Conservation (phyloP, 768 basidiomycete species). For the Suillus clintonianus region DNA sequence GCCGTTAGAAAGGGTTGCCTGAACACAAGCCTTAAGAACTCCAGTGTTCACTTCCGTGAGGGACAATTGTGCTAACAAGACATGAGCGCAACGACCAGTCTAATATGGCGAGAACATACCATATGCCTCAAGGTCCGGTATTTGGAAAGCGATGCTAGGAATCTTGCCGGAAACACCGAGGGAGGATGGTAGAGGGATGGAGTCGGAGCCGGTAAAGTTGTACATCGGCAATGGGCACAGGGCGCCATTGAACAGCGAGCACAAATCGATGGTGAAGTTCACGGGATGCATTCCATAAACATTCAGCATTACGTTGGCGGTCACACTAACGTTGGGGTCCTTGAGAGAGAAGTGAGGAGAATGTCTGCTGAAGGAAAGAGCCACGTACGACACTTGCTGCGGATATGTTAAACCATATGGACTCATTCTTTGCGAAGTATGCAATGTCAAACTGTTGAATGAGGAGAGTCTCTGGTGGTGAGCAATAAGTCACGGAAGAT, state of each 20-base stretch:
- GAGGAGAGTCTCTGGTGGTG: constrained; percentile 77
- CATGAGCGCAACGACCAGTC: constrained; percentile 6
- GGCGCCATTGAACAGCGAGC: constrained; percentile 72
- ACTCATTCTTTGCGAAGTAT: constrained; percentile 70
- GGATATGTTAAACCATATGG: constrained; percentile 81
- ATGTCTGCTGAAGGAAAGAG: not conserved
- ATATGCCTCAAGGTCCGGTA: constrained; percentile 87
- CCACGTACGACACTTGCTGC: constrained; percentile 81
- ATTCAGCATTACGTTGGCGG: constrained; percentile 79
- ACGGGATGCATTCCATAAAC: constrained; percentile 86
- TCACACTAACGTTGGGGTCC: constrained; percentile 78
- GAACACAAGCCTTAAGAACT: constrained; percentile 82
- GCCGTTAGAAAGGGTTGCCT: constrained; percentile 90
- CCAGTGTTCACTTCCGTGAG: constrained; percentile 71
- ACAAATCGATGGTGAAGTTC: constrained; percentile 87
- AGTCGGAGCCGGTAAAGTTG: constrained; percentile 85
- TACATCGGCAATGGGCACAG: constrained; percentile 83
- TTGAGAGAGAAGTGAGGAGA: constrained; percentile 27
- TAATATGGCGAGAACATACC: constrained; percentile 1
- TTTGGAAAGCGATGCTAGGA: constrained; percentile 79
- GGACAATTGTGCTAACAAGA: constrained; percentile 69
- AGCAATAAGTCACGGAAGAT: constrained; percentile 86
- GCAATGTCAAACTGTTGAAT: constrained; percentile 75
- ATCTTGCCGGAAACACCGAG: constrained; percentile 56
- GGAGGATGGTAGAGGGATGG: constrained; percentile 62